Evolutionary conservation across 2,329 filamentous ascomycete genomes (phyloP).

Genomic region (Sclerotinia sclerotiorum): DNA sequence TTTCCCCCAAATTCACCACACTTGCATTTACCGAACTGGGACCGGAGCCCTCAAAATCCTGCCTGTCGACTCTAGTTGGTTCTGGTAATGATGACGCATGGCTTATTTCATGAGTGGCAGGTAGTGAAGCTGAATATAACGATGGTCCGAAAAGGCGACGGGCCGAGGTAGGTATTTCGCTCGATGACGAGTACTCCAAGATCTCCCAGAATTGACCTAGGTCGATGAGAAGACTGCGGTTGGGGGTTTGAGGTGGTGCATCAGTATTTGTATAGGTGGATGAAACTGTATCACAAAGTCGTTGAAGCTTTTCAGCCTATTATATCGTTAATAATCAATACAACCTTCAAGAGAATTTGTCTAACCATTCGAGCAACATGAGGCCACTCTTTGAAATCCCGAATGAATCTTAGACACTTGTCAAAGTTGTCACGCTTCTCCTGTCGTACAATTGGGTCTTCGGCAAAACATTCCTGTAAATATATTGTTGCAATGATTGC

Average conservation of each 20-base stretch:
- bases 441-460: constrained; percentile 39
- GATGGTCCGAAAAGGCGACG: constrained; percentile 46
- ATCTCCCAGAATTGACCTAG: constrained; percentile 51
- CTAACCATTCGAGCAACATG: constrained; percentile 47
- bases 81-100: constrained; percentile 47
- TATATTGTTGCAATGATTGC: constrained; percentile 55
- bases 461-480: constrained; percentile 53
- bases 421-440: constrained; percentile 47
- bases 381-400: constrained; percentile 47
- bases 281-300: constrained; percentile 47
- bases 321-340: background rate
- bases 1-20: background rate
- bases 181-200: constrained; percentile 48
- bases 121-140: constrained; percentile 39
- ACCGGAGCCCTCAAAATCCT: constrained; percentile 27
- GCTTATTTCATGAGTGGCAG: constrained; percentile 43
- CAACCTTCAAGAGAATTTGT: background rate
- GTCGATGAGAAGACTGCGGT: constrained; percentile 46
- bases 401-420: constrained; percentile 48
- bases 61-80: constrained; percentile 44
- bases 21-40: constrained; percentile 35
- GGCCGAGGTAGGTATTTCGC: constrained; percentile 41
- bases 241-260: constrained; percentile 37
- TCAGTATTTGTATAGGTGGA: constrained; percentile 43
- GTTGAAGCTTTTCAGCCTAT: constrained; percentile 47